Conservation (phyloP, 1,284 basidiomycete genomes). For the Boletus semigastroideus region DNA sequence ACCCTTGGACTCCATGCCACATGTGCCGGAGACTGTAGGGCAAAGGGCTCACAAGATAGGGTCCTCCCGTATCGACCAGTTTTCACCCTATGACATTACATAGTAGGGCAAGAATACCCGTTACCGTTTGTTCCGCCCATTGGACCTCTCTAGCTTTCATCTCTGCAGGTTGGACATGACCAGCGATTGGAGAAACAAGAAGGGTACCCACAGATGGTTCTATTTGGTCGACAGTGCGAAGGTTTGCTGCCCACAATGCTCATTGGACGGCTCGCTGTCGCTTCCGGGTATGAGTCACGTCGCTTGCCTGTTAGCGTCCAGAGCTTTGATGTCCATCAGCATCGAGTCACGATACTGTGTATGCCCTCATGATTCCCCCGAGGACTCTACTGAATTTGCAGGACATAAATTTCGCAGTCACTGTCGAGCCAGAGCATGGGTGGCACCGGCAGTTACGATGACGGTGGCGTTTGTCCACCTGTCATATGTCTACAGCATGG, state of each 20-base stretch:
- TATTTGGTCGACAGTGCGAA: background rate
- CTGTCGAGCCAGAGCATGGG: background rate
- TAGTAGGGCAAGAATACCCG: too few species aligned
- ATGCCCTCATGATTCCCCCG: background rate
- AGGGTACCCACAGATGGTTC: too few species aligned
- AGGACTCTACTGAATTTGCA: background rate
- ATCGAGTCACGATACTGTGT: background rate
- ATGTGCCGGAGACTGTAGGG: background rate
- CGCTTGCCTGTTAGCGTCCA: background rate
- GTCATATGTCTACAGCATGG: slow-evolving; percentile 1
- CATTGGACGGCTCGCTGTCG: background rate
- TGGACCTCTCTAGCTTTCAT: background rate
- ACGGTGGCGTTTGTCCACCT: background rate
- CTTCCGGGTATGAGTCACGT: background rate
- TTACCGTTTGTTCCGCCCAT: background rate
- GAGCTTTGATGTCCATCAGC: background rate
- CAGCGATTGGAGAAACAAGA: too few species aligned
- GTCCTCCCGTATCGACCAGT: background rate
- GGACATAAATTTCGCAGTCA: background rate
- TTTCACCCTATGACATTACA: too few species aligned
- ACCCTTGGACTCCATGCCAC: background rate
- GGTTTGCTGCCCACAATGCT: background rate
- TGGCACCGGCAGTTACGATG: background rate
- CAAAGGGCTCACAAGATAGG: background rate
- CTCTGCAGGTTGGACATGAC: too few species aligned